A percentile compares a stretch with the other conserved stretches of the same genome.
Conservation (phyloP, 345 rosid species). For the Anacardium occidentale region DNA sequence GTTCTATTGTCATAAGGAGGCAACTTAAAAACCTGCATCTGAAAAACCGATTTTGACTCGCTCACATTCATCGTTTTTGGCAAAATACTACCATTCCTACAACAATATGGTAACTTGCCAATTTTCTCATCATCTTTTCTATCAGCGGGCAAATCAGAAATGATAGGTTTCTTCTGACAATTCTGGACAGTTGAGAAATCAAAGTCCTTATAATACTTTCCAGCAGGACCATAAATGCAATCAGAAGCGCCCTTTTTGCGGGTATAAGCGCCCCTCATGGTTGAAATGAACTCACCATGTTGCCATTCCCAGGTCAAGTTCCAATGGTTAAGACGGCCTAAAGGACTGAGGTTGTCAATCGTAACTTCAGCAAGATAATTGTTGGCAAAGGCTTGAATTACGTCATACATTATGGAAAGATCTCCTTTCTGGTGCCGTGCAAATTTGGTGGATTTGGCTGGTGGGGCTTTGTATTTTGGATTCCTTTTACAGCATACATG, state of each 20-base stretch:
- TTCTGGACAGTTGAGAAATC: conserved; percentile 73
- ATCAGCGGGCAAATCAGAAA: conserved; percentile 66
- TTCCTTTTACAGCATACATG: conserved; percentile 66
- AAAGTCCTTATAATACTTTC: conserved; percentile 50
- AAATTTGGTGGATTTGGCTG: conserved; percentile 39
- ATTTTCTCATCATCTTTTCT: conserved; percentile 49
- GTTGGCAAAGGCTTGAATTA: conserved; percentile 56
- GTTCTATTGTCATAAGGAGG: conserved; percentile 73
- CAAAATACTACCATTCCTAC: conserved; percentile 68
- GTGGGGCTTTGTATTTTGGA: conserved; percentile 58
- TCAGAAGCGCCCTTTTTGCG: conserved; percentile 44
- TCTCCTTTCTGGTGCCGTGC: conserved; percentile 57
- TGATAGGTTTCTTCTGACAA: conserved; percentile 63
- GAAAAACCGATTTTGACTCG: conserved; percentile 65
- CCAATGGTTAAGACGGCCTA: conserved; percentile 89
- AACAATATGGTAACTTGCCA: conserved; percentile 77
- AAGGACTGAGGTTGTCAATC: conserved; percentile 62
- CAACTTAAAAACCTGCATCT: conserved; percentile 67
- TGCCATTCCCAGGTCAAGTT: conserved; percentile 95
- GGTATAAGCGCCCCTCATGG: conserved; percentile 86
- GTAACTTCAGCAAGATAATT: conserved; percentile 92
- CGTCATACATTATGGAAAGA: conserved; percentile 64
- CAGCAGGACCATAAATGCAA: conserved; percentile 69
- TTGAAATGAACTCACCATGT: conserved; percentile 75
- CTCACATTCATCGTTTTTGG: conserved; percentile 62